Evolutionary conservation across 1,139 yeast genomes (phyloP), one percentile per base, ranked within the genome.

Genomic region (Torulaspora globosa): DNA sequence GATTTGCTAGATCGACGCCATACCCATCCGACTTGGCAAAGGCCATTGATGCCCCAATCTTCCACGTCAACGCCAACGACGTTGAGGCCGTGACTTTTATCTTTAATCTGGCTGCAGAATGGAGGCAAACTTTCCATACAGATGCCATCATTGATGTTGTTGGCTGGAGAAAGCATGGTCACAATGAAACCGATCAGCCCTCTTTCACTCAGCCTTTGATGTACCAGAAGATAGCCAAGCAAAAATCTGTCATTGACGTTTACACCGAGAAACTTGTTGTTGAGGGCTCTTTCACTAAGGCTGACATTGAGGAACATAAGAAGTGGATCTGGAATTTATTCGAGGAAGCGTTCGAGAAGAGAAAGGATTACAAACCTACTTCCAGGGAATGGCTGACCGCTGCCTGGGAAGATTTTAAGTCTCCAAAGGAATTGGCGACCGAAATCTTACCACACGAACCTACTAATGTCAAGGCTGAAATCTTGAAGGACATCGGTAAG

Each of bases 121-220:
- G 96, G 96, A 84, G 98, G 75, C 88, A 95, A 43, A 82, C 87
- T 53, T 92, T 85, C 89, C 92, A 90, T 74, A 79, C 95, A 48
- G 98, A 94, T 67, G 97, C 89, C 52, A 87, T 92, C 60, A 83
- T 92, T 63, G 99, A 92, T 70, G 84, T 94, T 64, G 97, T 92
- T 64, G 96, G 98, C 70, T 92, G 94, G 86, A 82, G 99, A 75
- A 90, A 90, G 72, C 81, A 92, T 68, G 99, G 99, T 70, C 99
- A 92, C 78, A 92, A 92, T 70, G 99, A 92, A 77, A 92, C 97
- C 58, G 99, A 92, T 73, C 98, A 92, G 76, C 98, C 99, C 49
- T 76, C 96, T 39, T 92, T 92, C 80, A 92, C 99, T 38, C 99
- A 92, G 73, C 99, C 99, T 43, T 73, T 89, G 62, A 92, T 92